phyloP scores from a whole-genome alignment of 2,329 filamentous ascomycete species.

The Boeremia lycopersici region DNA sequence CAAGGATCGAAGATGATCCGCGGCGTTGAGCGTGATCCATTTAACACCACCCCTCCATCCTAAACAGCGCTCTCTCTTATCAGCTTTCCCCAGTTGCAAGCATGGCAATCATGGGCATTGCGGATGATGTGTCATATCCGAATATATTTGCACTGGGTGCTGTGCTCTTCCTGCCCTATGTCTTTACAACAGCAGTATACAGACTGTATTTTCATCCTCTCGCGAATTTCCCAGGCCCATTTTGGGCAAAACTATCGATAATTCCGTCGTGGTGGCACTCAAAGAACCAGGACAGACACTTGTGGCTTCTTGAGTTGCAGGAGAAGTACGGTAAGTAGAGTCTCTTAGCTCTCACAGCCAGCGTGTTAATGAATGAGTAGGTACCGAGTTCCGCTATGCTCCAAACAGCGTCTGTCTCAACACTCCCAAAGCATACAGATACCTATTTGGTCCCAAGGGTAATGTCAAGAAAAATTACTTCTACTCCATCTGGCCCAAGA shows the following conservation, averaged over 20 bases:
- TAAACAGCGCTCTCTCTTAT: not conserved
- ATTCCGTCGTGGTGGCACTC: constrained; percentile 62
- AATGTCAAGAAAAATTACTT: constrained; percentile 53
- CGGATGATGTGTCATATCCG: not conserved
- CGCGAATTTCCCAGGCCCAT: constrained; percentile 27
- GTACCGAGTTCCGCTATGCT: constrained; percentile 59
- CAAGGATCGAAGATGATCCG: not conserved
- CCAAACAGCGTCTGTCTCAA: constrained; percentile 79
- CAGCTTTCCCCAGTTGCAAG: not conserved
- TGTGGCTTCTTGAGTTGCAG: constrained; percentile 74
- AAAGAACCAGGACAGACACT: constrained; percentile 72
- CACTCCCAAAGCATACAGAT: constrained; percentile 56
- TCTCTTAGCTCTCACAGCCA: rapidly evolving
- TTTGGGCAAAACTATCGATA: constrained; percentile 17
- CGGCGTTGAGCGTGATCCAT: not conserved
- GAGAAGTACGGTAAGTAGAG: constrained; percentile 58
- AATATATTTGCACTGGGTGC: not conserved
- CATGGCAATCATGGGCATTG: not conserved
- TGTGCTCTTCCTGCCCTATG: not conserved
- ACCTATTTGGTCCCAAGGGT: constrained; percentile 52
- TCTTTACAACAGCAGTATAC: constrained; percentile 3
- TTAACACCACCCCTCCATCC: not conserved
- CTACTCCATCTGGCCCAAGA: constrained; percentile 50
- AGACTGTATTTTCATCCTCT: constrained; percentile 28
- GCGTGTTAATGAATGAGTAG: constrained; percentile 28